Evolutionary conservation across 2,329 filamentous ascomycete species (phyloP), one percentile per base, ranked within the genome.

Genomic region (Penicillium sp.): DNA sequence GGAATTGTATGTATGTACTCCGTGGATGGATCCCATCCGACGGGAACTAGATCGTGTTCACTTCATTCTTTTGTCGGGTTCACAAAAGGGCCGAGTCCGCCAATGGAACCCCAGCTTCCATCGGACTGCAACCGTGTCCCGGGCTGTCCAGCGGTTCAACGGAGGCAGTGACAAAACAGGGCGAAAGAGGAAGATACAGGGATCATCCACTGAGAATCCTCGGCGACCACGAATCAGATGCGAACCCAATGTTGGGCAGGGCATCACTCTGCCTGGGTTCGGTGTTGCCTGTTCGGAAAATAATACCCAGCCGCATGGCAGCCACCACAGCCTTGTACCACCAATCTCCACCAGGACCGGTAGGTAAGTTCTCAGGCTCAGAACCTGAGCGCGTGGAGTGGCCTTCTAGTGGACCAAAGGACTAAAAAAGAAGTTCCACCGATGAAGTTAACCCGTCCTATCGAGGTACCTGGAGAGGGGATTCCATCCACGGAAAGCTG

Each of bases 261-360:
- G 10, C 15, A 34, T 47, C 34, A 41, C 41, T 42, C 32, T 39
- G 29, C 34, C 20, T 28, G 33, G 32, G 39, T 30, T 36, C 18
- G 25, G 41, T 41, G 43, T 39, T 38, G 36, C 43, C 34, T 43
- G 23, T 18, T 31, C 46, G 53, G 51, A 56, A 53, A 56, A 59
- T 53, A 58, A 55, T 32, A 42, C 46, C 41, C 39, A 49, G 49
- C 38, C 50, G 54, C 58, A 63, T 63, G 60, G 59, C 58, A 55
- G 55, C 60, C 57, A 62, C 58, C 45, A 42, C 41, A 47, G 47
- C 48, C 50, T 47, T 43, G 51, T 51, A 40, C 46, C 39, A 51
- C 50, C 21, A 48, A 36, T 37, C 21, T 41, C 46, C 33, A 37
- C 37, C 17, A 44, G 41, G 36, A 38, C 47, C 19, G 19, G 41